A percentile compares a stretch with the other conserved stretches of the same genome.
Conservation (phyloP, 225 moss, liverwort and hornwort species). For the Thuidium tamariscinum region DNA sequence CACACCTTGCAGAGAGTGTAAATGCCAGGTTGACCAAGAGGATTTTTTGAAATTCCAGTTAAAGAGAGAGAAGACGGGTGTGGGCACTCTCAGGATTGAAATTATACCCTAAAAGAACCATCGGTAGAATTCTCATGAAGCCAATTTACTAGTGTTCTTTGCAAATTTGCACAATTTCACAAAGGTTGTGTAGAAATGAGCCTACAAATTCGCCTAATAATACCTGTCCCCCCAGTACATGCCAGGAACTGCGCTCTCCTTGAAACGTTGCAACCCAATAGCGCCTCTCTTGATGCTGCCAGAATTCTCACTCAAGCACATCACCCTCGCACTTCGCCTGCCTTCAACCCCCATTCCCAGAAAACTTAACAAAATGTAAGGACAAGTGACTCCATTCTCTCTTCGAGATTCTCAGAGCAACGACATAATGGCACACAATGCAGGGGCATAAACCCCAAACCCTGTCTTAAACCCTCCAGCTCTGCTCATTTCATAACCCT, state of each 20-base stretch:
- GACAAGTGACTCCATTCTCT: neutral
- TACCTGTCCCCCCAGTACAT: slow-evolving; percentile 95
- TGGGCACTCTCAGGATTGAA: neutral
- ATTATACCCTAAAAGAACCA: neutral
- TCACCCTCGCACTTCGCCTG: slow-evolving; percentile 9
- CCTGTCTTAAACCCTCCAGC: neutral
- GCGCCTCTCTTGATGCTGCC: slow-evolving; percentile 73
- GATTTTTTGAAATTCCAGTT: neutral
- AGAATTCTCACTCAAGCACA: slow-evolving; percentile 12
- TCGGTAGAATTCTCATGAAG: neutral
- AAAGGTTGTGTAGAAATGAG: neutral
- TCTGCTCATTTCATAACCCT: neutral
- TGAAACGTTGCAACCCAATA: slow-evolving; percentile 74
- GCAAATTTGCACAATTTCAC: neutral
- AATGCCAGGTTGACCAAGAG: neutral
- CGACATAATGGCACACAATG: neutral
- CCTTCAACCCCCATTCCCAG: slow-evolving; percentile 12
- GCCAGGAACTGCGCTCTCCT: slow-evolving; percentile 75
- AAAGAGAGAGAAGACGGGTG: neutral
- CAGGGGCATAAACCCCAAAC: neutral
- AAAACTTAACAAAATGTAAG: neutral
- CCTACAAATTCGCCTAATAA: neutral
- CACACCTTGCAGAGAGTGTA: neutral
- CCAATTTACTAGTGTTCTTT: neutral
- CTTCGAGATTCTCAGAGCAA: neutral